phyloP scores from a whole-genome alignment of 805 yeast species.

The Tetrapisispora phaffii region DNA sequence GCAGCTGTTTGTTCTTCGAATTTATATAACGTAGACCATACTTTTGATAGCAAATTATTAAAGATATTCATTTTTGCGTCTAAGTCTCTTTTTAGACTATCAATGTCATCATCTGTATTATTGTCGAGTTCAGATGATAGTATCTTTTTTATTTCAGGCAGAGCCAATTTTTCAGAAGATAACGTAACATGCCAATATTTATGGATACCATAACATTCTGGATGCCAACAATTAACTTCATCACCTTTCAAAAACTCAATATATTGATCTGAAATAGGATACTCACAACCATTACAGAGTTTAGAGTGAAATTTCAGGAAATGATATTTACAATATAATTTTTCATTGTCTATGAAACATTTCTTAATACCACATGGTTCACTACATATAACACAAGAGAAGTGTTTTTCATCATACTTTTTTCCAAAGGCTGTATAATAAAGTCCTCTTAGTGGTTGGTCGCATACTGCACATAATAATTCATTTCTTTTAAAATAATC shows the following conservation, averaged over 20 bases:
- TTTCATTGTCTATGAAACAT: slow-evolving; percentile 77
- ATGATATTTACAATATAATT: slow-evolving; percentile 84
- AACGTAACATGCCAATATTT: slow-evolving; percentile 91
- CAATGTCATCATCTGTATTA: no score
- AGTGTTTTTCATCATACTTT: slow-evolving; percentile 91
- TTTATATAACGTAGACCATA: slow-evolving; percentile 81
- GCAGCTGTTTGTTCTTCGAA: slow-evolving; percentile 88
- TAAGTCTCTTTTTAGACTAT: slow-evolving; percentile 34
- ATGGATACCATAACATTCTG: slow-evolving; percentile 96
- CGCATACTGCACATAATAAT: slow-evolving; percentile 78
- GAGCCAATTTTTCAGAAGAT: slow-evolving; percentile 49
- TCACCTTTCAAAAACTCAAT: slow-evolving; percentile 90
- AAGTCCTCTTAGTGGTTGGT: slow-evolving; percentile 78
- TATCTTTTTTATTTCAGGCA: slow-evolving; percentile 25
- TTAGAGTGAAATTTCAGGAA: slow-evolving; percentile 80
- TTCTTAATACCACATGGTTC: slow-evolving; percentile 84
- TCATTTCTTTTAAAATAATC: slow-evolving; percentile 83
- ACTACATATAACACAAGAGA: slow-evolving; percentile 80
- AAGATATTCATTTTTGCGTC: slow-evolving; percentile 53
- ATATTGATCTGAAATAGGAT: slow-evolving; percentile 86
- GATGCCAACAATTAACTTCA: slow-evolving; percentile 94
- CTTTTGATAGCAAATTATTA: slow-evolving; percentile 47
- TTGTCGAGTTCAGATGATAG: neutral
- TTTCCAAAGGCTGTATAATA: slow-evolving; percentile 89
- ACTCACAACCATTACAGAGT: slow-evolving; percentile 86